phyloP scores from a whole-genome alignment of 2,329 filamentous ascomycete species.

The Didymella pinodella region DNA sequence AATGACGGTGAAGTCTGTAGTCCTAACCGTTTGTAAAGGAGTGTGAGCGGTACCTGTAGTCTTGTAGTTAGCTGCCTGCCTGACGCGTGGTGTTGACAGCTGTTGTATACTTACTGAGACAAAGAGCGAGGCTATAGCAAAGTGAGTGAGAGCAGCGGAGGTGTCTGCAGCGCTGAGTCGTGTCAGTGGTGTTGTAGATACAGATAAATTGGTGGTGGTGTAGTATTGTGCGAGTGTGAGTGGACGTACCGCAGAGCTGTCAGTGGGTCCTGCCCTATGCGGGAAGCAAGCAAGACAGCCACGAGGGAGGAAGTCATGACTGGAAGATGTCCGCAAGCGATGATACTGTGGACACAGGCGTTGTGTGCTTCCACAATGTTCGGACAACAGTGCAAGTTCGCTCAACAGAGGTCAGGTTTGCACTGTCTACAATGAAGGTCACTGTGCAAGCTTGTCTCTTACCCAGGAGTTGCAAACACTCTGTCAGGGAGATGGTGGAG shows the following conservation, averaged over 20 bases:
- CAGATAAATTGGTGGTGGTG: background rate
- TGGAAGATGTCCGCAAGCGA: conserved; percentile 12
- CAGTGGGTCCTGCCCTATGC: conserved; percentile 13
- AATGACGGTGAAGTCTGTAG: conserved; percentile 3
- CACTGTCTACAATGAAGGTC: background rate
- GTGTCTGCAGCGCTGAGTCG: background rate
- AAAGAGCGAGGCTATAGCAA: conserved; percentile 3
- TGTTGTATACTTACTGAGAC: background rate
- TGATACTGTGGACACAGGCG: conserved; percentile 2
- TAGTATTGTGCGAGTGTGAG: background rate
- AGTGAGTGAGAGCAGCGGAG: conserved; percentile 10
- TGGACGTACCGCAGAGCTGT: background rate
- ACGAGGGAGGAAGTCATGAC: conserved; percentile 12
- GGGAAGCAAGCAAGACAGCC: conserved; percentile 13
- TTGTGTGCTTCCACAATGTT: background rate
- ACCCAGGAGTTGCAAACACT: conserved; percentile 1
- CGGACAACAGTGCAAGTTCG: background rate
- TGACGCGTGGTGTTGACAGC: background rate
- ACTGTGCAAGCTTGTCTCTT: background rate
- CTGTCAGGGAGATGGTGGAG: no score
- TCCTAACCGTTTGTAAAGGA: conserved; percentile 1
- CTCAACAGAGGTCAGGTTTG: background rate
- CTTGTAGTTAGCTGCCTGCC: conserved; percentile 8
- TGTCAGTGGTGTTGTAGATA: conserved; percentile 1
- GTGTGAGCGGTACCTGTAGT: background rate